Evolutionary conservation across 257 asterid species (phyloP).

Genomic region (Solanum neorickii): DNA sequence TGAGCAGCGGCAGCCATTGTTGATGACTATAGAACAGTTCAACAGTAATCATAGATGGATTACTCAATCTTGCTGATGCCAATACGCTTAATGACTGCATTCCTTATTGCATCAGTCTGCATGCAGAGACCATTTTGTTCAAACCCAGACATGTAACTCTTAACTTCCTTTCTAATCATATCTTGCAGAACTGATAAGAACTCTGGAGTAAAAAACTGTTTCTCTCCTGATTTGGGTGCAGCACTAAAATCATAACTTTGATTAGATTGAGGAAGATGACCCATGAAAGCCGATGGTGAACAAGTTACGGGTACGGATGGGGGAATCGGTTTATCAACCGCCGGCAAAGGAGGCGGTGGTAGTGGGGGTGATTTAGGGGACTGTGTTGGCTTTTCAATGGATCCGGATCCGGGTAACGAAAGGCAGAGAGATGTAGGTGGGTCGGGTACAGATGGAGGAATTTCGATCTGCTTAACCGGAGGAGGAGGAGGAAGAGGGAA

Average conservation of each 20-base stretch:
- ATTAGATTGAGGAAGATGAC: background rate
- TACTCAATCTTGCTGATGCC: constrained; percentile 66
- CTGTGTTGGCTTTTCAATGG: background rate
- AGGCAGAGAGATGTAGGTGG: constrained; percentile 50
- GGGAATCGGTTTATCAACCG: background rate
- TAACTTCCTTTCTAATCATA: constrained; percentile 59
- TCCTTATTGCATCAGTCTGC: constrained; percentile 43
- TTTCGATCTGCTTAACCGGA: constrained; percentile 12
- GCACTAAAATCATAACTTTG: background rate
- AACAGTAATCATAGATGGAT: background rate
- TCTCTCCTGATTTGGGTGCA: constrained; percentile 11
- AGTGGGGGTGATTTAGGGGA: background rate
- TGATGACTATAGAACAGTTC: background rate
- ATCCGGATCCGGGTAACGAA: constrained; percentile 39
- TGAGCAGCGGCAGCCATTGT: background rate
- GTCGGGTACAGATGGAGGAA: constrained; percentile 17
- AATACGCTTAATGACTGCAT: constrained; percentile 62
- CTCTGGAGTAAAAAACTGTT: constrained; percentile 56
- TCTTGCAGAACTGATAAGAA: constrained; percentile 60
- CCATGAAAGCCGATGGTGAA: background rate
- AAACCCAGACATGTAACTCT: constrained; percentile 56
- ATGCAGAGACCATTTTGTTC: constrained; percentile 33
- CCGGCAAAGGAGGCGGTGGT: background rate
- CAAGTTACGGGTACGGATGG: background rate
- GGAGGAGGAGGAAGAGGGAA: constrained; percentile 32